A percentile compares a stretch with the other conserved stretches of the same genome.
phyloP scores from a whole-genome alignment of 192 early-diverging fungal species.

The Umbelopsis sp. region DNA sequence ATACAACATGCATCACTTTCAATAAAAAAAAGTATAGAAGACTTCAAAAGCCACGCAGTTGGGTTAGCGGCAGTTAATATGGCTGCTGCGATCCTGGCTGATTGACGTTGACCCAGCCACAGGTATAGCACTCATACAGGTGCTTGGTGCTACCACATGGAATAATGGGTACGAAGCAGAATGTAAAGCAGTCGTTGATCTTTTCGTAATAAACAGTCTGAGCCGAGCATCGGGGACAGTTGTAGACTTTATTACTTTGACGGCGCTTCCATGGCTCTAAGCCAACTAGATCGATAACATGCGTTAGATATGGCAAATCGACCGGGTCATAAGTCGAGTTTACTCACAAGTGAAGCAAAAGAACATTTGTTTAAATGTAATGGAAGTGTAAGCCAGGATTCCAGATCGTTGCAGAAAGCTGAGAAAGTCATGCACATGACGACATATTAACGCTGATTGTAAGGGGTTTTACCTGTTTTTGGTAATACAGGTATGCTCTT shows the following conservation, averaged over 20 bases:
- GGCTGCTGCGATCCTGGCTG: constrained; percentile 22
- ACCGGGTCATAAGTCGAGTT: not conserved
- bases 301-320: not conserved
- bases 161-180: constrained; percentile 43
- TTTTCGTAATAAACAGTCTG: constrained; percentile 32
- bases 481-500: not conserved
- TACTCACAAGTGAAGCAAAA: constrained; percentile 43
- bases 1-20: too few relatives aligned
- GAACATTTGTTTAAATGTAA: constrained; percentile 30
- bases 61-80: not conserved
- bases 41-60: too few relatives aligned
- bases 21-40: too few relatives aligned
- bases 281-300: constrained; percentile 29
- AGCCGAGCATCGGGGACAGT: constrained; percentile 40
- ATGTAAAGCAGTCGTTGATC: constrained; percentile 38
- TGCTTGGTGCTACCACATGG: constrained; percentile 33
- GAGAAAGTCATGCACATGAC: not conserved
- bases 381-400: constrained; percentile 9
- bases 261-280: constrained; percentile 31
- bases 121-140: constrained; percentile 39
- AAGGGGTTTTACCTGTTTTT: not conserved
- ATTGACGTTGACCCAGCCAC: constrained; percentile 39
- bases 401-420: not conserved
- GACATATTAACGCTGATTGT: not conserved
- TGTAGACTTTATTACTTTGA: constrained; percentile 19